Evolutionary conservation across 805 yeast genomes (phyloP).

Genomic region (Candida andamanensis): DNA sequence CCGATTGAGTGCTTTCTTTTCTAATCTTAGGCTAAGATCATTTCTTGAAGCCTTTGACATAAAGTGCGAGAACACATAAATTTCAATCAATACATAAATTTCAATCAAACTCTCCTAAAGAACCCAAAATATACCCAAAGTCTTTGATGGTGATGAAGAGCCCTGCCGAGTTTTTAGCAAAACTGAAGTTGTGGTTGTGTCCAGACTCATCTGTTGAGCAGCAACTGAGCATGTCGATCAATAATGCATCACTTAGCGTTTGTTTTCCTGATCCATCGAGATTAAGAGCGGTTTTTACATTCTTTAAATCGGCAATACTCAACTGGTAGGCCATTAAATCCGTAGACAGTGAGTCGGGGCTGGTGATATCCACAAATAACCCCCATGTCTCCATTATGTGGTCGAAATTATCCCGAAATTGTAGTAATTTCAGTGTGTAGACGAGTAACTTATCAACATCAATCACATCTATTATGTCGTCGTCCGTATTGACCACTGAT

Average conservation of each 20-base stretch:
- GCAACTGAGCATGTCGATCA: conserved; percentile 41
- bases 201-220: conserved; percentile 25
- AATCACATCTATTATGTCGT: conserved; percentile 31
- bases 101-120: conserved; percentile 34
- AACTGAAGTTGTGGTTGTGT: conserved; percentile 23
- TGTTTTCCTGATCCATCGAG: conserved; percentile 20
- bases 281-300: conserved; percentile 22
- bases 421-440: conserved; percentile 22
- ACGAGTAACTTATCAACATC: conserved; percentile 36
- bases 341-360: too few relatives aligned
- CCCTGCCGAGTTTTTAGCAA: conserved; percentile 20
- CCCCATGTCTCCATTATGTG: conserved; percentile 29
- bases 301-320: conserved; percentile 24
- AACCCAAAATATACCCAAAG: conserved; percentile 39
- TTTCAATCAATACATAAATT: too few relatives aligned
- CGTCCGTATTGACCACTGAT: conserved; percentile 8
- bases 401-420: conserved; percentile 26
- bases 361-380: conserved; percentile 25
- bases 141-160: conserved; percentile 30
- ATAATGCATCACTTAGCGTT: conserved; percentile 23
- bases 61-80: too few relatives aligned
- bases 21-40: too few relatives aligned
- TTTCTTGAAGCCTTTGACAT: too few relatives aligned
- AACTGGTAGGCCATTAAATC: conserved; percentile 18
- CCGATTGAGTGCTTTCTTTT: neutral